Base-by-base conservation (phyloP, 306 rosid genomes). In the Lupinus albus region DNA sequence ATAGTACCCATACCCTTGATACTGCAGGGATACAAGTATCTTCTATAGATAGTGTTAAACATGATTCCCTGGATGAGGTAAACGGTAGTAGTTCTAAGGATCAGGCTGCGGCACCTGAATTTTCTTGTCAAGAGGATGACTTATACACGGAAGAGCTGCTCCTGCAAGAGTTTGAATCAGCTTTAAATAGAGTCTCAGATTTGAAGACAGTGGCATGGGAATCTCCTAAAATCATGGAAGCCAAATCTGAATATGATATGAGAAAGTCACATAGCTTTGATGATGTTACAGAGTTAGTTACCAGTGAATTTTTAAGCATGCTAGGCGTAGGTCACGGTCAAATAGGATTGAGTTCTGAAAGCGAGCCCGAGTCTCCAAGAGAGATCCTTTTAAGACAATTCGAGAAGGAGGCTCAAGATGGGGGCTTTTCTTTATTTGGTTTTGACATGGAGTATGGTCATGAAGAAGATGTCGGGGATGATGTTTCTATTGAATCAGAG, bases 321-420 rank as follows among this genome's bases (percentile, higher is more conserved):
- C 76, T 87, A 38, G 89, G 74, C 44, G 36, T 85, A 15, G 95
- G 82, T 78, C 59, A 47, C 11, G 79, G 91, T 80, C 80, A 89
- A 36, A 25, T 60, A 61, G 77, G 59, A 30, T 36, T 82, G 79
- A 80, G 80, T 83, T 88, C 89, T 61, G 96, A 76, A 69, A 82
- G 89, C 15, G 97, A 88, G 74, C 84, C 91, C 0, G 91, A 88
- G 70, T 91, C 97, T 49, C 97, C 97, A 14, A 84, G 97, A 83
- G 97, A 84, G 83, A 81, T 76, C 53, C 85, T 92, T 50, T 82
- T 92, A 38, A 84, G 90, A 79, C 82, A 89, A 71, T 92, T 92
- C 70, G 96, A 92, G 91, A 72, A 83, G 80, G 97, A 92, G 62
- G 72, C 96, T 30, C 80, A 82, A 36, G 78, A 89, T 39, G 87